Percentiles rank a stretch among this genome's conserved stretches.
Conservation (phyloP, 78 protist genomes). For the Protostelium mycophagum region DNA sequence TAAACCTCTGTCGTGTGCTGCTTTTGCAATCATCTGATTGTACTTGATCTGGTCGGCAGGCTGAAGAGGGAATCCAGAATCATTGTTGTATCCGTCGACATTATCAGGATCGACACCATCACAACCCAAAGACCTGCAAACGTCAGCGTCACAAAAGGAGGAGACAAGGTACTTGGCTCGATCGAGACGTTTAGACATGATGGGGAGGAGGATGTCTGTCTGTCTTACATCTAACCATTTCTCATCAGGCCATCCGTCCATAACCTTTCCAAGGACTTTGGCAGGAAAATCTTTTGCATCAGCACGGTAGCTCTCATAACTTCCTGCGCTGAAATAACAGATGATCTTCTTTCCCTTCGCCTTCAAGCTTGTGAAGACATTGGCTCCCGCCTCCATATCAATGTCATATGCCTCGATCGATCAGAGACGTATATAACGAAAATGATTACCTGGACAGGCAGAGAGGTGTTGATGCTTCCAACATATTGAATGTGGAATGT, state of each 20-base stretch:
- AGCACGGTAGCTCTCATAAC: background rate
- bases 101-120: slow-evolving; percentile 13
- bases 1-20: background rate
- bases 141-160: background rate
- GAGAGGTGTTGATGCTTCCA: background rate
- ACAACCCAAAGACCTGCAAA: background rate
- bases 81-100: background rate
- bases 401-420: background rate
- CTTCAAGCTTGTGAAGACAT: background rate
- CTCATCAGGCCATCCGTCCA: slow-evolving; percentile 7
- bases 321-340: slow-evolving; percentile 5
- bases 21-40: background rate
- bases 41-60: slow-evolving; percentile 4
- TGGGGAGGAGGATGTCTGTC: background rate
- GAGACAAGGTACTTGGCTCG: background rate
- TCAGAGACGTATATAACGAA: background rate
- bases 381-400: background rate
- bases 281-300: background rate
- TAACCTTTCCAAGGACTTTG: background rate
- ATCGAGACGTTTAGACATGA: background rate
- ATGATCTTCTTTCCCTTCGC: background rate
- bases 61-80: slow-evolving; percentile 2
- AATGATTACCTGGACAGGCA: background rate
- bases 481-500: background rate
- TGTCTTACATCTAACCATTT: background rate